These are phyloP conservation scores for Penicillium mononematosum DNA, from an alignment of 495 filamentous ascomycete genomes.

Conservation along the genomic window DNA sequence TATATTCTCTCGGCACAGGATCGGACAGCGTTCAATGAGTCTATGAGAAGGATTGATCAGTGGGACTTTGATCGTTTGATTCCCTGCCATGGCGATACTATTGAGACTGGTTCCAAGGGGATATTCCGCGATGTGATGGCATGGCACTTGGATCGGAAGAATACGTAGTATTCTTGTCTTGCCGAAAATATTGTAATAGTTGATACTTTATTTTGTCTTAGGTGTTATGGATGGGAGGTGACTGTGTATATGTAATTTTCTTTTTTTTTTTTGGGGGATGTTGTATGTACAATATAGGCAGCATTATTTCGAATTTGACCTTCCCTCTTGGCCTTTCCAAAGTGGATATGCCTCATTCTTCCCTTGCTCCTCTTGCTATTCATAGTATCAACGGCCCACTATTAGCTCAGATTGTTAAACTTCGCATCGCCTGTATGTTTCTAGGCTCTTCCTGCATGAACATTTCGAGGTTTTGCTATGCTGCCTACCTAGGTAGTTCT, in stretches of 20 bases:
- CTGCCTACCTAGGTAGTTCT: not conserved
- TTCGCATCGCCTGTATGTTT: not conserved
- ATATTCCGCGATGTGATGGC: slow-evolving; percentile 79
- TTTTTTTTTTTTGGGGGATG: not conserved
- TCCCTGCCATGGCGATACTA: slow-evolving; percentile 91
- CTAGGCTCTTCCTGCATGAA: not conserved
- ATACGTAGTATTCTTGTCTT: slow-evolving; percentile 10
- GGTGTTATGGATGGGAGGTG: not conserved
- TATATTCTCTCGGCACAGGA: slow-evolving; percentile 64
- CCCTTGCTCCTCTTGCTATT: not conserved
- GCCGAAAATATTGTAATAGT: not conserved
- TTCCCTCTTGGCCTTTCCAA: slow-evolving; percentile 2
- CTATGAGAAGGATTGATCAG: slow-evolving; percentile 61
- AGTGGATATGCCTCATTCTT: not conserved
- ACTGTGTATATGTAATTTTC: not conserved
- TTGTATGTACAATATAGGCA: slow-evolving; percentile 8
- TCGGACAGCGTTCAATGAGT: slow-evolving; percentile 65
- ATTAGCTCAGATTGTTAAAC: not conserved
- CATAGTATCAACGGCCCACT: not conserved
- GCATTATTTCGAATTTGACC: slow-evolving; percentile 2
- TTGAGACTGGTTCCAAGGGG: slow-evolving; percentile 72
- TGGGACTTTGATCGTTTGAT: slow-evolving; percentile 91
- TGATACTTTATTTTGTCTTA: not conserved
- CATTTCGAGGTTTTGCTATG: not conserved
- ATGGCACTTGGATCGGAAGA: slow-evolving; percentile 69